These are phyloP conservation scores for Hyaloscypha hepaticicola DNA, from an alignment of 495 filamentous ascomycete genomes.

Conservation along the genomic window DNA sequence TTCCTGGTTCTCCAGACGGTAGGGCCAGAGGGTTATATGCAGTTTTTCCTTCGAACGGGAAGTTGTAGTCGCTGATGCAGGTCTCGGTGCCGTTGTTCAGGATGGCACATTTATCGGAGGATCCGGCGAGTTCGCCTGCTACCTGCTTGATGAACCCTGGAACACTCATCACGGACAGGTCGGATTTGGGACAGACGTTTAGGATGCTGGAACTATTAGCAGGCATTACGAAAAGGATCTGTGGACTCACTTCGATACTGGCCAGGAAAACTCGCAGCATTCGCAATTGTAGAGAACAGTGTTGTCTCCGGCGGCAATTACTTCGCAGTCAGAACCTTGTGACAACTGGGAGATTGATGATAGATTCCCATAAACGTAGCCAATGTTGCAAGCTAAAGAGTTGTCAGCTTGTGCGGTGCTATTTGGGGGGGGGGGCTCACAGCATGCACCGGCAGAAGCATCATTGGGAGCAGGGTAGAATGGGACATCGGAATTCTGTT, in stretches of 20 bases:
- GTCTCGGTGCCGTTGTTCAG: conserved; percentile 6
- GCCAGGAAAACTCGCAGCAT: background rate
- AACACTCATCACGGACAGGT: conserved; percentile 11
- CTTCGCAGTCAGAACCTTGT: background rate
- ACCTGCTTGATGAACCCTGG: background rate
- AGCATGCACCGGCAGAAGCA: conserved; percentile 8
- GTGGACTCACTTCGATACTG: conserved; percentile 1
- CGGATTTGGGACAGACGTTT: conserved; percentile 4
- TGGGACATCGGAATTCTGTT: background rate
- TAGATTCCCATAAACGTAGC: conserved; percentile 12
- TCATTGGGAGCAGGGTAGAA: conserved; percentile 9
- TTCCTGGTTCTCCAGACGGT: background rate
- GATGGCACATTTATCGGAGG: conserved; percentile 10
- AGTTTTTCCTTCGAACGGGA: background rate
- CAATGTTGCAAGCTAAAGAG: conserved; percentile 10
- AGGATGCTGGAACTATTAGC: conserved; percentile 2
- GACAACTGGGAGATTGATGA: background rate
- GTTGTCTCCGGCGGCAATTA: background rate
- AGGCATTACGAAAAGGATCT: background rate
- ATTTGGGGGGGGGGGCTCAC: background rate
- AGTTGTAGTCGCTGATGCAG: conserved; percentile 1
- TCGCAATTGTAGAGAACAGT: background rate
- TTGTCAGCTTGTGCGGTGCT: background rate
- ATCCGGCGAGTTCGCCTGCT: background rate
- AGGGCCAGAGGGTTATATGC: conserved; percentile 14